Base-by-base conservation (phyloP, 1,284 basidiomycete species). In the Apiotrichum gracile region DNA sequence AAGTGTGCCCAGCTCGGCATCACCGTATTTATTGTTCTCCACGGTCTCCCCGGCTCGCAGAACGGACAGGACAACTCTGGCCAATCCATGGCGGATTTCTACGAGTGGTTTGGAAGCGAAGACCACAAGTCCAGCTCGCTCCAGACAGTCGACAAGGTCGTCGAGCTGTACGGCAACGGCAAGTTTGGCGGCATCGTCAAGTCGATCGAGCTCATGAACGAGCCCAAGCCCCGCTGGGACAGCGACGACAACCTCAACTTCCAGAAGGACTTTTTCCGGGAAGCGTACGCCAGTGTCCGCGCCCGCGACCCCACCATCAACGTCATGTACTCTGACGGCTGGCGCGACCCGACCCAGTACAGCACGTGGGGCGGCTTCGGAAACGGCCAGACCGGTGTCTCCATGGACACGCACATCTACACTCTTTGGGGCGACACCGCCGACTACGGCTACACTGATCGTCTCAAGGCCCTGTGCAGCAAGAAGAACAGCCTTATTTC, bases 41-140 rank as follows among this genome's bases (percentile, higher is more conserved):
- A 92, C 68, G 88, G 88, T 48, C 87, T 82, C 21, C 88, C 88
- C 0, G 89, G 87, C 21, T 87, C 84, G 62, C 86, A 92, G 75
- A 91, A 81, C 64, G 76, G 77, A 7, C 89, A 84, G 53, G 89
- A 91, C 74, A 91, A 91, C 74, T 88, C 86, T 14, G 91, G 91
- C 5, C 84, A 85, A 37, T 80, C n/a, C 7, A 13, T 43, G 17
- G 25, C 77, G 51, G 78, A 85, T 48, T 61, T 76, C 19, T 85
- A 87, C 12, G 62, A 75, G 31, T 96, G 91, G 91, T 85, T 87
- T 17, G 79, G 79, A 3, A 80, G 82, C 52, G 75, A 79, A 53
- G 41, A 26, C 16, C n/a, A 29, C 41, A 14, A n/a, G 14, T 1
- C 7, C 26, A 43, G 31, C 26, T 27, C 44, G 4, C 5, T 19